Percentiles rank a stretch among this genome's conserved stretches.
Conservation (phyloP, 1,284 basidiomycete species). For the Fomitopsis betulina region DNA sequence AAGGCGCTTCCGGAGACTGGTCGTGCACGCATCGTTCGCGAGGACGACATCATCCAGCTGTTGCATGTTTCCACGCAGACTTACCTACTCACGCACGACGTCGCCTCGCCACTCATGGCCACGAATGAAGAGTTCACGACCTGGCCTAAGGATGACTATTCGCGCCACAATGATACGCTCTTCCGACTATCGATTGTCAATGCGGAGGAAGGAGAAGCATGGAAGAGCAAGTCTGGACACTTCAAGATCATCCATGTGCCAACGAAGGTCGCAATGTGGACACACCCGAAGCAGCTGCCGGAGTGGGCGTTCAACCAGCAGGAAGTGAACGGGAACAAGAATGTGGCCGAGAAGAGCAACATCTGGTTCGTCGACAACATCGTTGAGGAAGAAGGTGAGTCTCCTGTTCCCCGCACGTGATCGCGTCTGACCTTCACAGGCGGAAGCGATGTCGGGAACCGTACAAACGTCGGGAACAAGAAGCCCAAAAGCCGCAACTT, state of each 20-base stretch:
- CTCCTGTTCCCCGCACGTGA: neutral
- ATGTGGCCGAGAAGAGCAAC: constrained; percentile 75
- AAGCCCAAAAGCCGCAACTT: constrained; percentile 83
- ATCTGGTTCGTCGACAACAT: constrained; percentile 91
- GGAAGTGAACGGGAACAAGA: constrained; percentile 98
- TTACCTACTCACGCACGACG: constrained; percentile 91
- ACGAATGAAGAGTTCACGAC: constrained; percentile 99
- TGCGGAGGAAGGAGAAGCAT: constrained; percentile 70
- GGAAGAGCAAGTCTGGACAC: constrained; percentile 90
- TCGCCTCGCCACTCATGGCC: constrained; percentile 94
- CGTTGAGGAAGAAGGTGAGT: constrained; percentile 65
- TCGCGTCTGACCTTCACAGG: constrained; percentile 29
- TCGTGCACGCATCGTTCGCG: constrained; percentile 83
- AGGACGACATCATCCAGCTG: constrained; percentile 87
- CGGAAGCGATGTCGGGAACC: constrained; percentile 52
- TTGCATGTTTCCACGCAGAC: constrained; percentile 85
- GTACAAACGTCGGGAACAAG: constrained; percentile 52
- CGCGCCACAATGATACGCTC: constrained; percentile 81
- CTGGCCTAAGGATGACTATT: constrained; percentile 67
- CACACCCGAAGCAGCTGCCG: constrained; percentile 79
- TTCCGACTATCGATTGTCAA: constrained; percentile 78
- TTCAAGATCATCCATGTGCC: constrained; percentile 87
- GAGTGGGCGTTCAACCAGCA: constrained; percentile 98
- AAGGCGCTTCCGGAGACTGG: constrained; percentile 88
- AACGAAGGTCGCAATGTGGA: constrained; percentile 94